A percentile compares a stretch with the other conserved stretches of the same genome.
Conservation (phyloP, 805 yeast genomes). For the Cyberlindnera mississippiensis region DNA sequence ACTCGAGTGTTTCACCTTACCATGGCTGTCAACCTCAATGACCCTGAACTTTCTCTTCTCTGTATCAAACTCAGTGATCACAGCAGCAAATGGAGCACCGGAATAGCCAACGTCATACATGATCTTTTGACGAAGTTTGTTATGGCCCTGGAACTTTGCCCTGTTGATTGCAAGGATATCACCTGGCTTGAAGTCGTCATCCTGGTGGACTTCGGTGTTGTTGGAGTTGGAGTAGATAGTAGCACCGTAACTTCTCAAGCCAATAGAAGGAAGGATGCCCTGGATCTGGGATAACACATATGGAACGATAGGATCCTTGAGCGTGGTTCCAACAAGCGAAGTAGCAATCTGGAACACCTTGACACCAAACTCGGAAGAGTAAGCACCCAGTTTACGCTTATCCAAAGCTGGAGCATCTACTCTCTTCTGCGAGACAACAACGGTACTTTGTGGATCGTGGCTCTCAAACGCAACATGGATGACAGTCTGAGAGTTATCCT, state of each 20-base stretch:
- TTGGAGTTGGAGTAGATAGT: constrained; percentile 55
- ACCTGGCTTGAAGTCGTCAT: constrained; percentile 72
- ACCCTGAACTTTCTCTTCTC: constrained; percentile 69
- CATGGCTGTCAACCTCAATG: constrained; percentile 48
- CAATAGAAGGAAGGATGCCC: constrained; percentile 54
- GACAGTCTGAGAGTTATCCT: constrained; percentile 65
- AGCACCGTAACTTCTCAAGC: constrained; percentile 69
- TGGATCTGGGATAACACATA: constrained; percentile 36
- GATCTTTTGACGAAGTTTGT: constrained; percentile 53
- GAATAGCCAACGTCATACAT: constrained; percentile 54
- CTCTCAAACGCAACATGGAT: constrained; percentile 55
- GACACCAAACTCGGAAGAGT: constrained; percentile 48
- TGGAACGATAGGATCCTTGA: constrained; percentile 30
- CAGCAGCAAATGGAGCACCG: constrained; percentile 48
- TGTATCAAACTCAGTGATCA: constrained; percentile 72
- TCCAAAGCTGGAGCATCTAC: constrained; percentile 43
- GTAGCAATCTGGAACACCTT: constrained; percentile 44
- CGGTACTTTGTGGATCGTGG: constrained; percentile 49
- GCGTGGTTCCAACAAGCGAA: constrained; percentile 28
- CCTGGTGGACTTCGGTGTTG: constrained; percentile 44
- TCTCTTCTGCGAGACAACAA: constrained; percentile 31
- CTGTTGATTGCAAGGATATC: constrained; percentile 75
- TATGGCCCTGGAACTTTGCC: constrained; percentile 69
- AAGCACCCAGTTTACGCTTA: constrained; percentile 44
- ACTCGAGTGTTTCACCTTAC: constrained; percentile 54